Conservation (phyloP, 2,329 filamentous ascomycete genomes). For the Fusarium sp. region DNA sequence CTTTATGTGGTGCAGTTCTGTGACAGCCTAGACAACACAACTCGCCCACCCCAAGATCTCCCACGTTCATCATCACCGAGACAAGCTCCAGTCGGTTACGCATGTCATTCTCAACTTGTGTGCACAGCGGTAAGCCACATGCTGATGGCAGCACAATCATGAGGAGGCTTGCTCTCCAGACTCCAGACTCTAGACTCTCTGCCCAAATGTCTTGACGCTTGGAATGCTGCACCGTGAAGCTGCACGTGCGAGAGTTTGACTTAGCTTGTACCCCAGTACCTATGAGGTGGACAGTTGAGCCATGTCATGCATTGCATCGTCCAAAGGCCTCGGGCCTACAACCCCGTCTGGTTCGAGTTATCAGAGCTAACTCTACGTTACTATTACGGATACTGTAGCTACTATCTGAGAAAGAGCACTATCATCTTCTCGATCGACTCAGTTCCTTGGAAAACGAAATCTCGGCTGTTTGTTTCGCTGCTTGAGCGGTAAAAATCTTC, state of each 20-base stretch:
- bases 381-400: no score
- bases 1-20: slow-evolving; percentile 38
- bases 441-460: slow-evolving; percentile 23
- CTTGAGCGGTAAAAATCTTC: slow-evolving; percentile 35
- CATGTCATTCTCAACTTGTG: slow-evolving; percentile 38
- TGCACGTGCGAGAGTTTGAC: slow-evolving; percentile 48
- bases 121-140: slow-evolving; percentile 46
- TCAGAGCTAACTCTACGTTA: slow-evolving; percentile 3
- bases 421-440: slow-evolving; percentile 29
- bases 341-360: slow-evolving; percentile 23
- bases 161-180: slow-evolving; percentile 7
- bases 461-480: slow-evolving; percentile 36
- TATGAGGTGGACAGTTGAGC: slow-evolving; percentile 31
- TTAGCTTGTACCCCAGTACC: slow-evolving; percentile 22
- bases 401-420: neutral
- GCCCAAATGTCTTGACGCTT: slow-evolving; percentile 42
- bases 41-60: slow-evolving; percentile 33
- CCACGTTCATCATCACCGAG: slow-evolving; percentile 11
- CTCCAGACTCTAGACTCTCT: neutral
- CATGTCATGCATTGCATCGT: slow-evolving; percentile 36
- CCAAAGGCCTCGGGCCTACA: slow-evolving; percentile 29
- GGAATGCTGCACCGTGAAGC: slow-evolving; percentile 43
- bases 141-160: slow-evolving; percentile 37
- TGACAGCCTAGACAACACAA: slow-evolving; percentile 25
- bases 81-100: slow-evolving; percentile 28